phyloP scores from a whole-genome alignment of 2,329 filamentous ascomycete species.

The Trichoderma atrobrunneum region DNA sequence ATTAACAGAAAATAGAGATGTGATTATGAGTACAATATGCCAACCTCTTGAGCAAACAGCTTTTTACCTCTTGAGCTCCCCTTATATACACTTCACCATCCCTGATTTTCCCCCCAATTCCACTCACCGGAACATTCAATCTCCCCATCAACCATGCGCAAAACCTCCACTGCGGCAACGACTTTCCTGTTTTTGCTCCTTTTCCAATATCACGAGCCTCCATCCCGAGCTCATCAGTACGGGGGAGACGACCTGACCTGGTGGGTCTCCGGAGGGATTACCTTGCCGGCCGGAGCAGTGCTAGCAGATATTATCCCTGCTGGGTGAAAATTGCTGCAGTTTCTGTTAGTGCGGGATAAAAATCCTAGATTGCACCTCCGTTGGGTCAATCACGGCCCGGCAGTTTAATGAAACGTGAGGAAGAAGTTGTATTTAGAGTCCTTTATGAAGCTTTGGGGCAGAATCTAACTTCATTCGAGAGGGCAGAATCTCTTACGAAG shows the following conservation, averaged over 20 bases:
- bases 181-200: not conserved
- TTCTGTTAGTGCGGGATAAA: not conserved
- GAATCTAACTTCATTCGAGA: no score
- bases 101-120: not conserved
- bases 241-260: no score
- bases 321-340: not conserved
- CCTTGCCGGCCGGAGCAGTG: not conserved
- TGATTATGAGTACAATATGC: not conserved
- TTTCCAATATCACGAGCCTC: not conserved
- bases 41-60: not conserved
- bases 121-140: not conserved
- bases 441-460: no score
- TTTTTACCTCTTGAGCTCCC: not conserved
- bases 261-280: not conserved
- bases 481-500: not conserved
- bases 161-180: not conserved
- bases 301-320: not conserved
- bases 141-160: not conserved
- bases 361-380: not conserved
- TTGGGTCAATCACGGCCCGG: not conserved
- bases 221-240: not conserved
- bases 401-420: not conserved
- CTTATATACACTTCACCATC: not conserved
- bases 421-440: not conserved
- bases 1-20: not conserved